Conservation (phyloP, 2,329 filamentous ascomycete species). For the Cytospora chrysosperma region DNA sequence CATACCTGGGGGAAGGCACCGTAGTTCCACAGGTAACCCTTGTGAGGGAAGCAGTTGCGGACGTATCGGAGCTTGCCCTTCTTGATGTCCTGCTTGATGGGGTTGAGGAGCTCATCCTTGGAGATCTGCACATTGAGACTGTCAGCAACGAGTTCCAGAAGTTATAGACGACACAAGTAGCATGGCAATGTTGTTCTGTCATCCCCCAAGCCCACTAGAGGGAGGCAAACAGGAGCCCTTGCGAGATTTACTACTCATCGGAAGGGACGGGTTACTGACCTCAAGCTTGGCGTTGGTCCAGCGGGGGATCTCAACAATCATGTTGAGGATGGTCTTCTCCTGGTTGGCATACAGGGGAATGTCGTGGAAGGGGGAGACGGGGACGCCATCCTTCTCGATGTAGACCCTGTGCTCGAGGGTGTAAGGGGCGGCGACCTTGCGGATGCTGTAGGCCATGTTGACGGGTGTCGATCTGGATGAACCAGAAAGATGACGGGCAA, state of each 20-base stretch:
- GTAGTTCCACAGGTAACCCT: conserved; percentile 99
- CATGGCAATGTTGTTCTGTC: not conserved
- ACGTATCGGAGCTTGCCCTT: conserved; percentile 99
- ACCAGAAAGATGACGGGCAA: conserved; percentile 54
- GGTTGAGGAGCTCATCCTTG: conserved; percentile 97
- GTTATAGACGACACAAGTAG: not conserved
- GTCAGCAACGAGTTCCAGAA: not conserved
- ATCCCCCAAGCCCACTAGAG: not conserved
- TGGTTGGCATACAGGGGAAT: conserved; percentile 96
- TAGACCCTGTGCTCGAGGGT: conserved; percentile 97
- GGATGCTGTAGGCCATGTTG: conserved; percentile 61
- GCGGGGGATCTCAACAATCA: conserved; percentile 98
- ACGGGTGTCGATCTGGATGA: conserved; percentile 30
- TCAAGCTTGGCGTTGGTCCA: conserved; percentile 99
- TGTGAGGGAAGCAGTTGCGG: conserved; percentile 99
- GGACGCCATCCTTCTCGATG: conserved; percentile 95
- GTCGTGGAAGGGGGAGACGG: conserved; percentile 96
- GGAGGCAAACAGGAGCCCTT: not conserved
- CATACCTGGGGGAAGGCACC: conserved; percentile 96
- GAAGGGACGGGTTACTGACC: conserved; percentile 55
- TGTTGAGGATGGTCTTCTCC: conserved; percentile 95
- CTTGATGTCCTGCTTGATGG: conserved; percentile 99
- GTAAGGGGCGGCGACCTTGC: conserved; percentile 87
- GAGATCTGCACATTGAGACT: conserved; percentile 67
- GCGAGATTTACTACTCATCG: not conserved